Percentiles rank a stretch among this genome's conserved stretches.
phyloP scores from a whole-genome alignment of 495 filamentous ascomycete genomes.

The Thermothielavioides terrestris region DNA sequence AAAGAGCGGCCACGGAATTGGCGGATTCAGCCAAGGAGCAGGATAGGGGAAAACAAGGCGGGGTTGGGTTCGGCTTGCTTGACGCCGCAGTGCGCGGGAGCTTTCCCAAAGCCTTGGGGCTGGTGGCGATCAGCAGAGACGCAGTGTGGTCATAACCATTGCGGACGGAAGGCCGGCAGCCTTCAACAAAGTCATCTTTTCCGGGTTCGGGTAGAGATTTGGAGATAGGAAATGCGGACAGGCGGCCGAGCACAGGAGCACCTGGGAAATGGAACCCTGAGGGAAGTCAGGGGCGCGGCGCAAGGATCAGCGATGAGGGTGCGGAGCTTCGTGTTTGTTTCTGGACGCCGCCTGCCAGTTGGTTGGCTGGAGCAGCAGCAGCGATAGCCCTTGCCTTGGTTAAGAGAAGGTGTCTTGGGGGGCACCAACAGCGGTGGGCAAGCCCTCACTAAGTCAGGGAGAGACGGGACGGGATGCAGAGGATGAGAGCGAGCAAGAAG shows the following conservation, averaged over 20 bases:
- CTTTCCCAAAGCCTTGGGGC: not conserved
- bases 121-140: conserved; percentile 20
- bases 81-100: conserved; percentile 2
- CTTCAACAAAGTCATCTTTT: conserved; percentile 20
- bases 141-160: conserved; percentile 24
- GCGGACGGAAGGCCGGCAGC: conserved; percentile 10
- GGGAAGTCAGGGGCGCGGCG: not conserved
- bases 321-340: conserved; percentile 1
- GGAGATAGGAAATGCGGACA: no score
- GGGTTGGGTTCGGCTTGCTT: not conserved
- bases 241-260: not conserved
- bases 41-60: not conserved
- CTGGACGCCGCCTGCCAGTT: not conserved
- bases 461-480: no score
- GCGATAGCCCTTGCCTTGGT: no score
- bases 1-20: no score
- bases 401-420: no score
- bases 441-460: no score
- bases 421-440: no score
- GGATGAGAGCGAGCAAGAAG: not conserved
- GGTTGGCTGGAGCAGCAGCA: not conserved
- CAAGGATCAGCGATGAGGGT: conserved; percentile 2
- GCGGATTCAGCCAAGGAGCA: not conserved
- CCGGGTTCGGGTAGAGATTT: conserved; percentile 3
- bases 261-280: not conserved